Percentiles rank a stretch among this genome's conserved stretches.
phyloP scores from a whole-genome alignment of 2,329 filamentous ascomycete genomes.

The Colletotrichum spaethianum region DNA sequence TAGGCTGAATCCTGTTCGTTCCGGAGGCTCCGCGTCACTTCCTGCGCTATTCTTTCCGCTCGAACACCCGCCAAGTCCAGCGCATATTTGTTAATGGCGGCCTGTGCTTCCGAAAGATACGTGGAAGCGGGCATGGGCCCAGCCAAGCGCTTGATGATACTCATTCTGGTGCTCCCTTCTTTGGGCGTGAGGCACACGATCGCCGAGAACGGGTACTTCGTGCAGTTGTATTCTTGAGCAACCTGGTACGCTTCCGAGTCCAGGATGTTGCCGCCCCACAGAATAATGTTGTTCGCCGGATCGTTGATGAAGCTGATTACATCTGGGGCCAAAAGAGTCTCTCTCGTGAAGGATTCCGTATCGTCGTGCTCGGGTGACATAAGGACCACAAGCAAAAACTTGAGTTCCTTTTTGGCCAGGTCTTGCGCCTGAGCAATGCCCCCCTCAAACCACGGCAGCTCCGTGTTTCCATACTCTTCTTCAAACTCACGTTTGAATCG shows the following conservation, averaged over 20 bases:
- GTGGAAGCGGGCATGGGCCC: constrained; percentile 79
- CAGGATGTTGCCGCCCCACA: constrained; percentile 94
- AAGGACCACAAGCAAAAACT: constrained; percentile 90
- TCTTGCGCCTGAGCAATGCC: constrained; percentile 95
- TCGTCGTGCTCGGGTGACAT: constrained; percentile 96
- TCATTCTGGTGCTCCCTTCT: constrained; percentile 89
- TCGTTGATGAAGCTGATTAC: constrained; percentile 82
- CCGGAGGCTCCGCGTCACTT: constrained; percentile 85
- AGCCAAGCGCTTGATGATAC: constrained; percentile 83
- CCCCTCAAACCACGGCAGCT: constrained; percentile 85
- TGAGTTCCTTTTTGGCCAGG: constrained; percentile 88
- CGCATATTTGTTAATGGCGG: constrained; percentile 81
- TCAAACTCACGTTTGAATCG: constrained; percentile 94
- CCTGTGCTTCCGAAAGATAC: constrained; percentile 82
- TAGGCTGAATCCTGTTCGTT: constrained; percentile 94
- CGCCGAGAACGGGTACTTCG: constrained; percentile 92
- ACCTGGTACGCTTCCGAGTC: constrained; percentile 97
- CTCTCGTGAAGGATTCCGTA: constrained; percentile 83
- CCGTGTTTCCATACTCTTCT: constrained; percentile 85
- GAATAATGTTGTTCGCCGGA: constrained; percentile 81
- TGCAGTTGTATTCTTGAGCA: constrained; percentile 86
- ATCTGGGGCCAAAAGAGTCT: constrained; percentile 84
- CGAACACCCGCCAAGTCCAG: constrained; percentile 81
- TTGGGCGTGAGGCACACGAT: constrained; percentile 90
- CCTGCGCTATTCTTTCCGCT: constrained; percentile 83